Conservation (phyloP, 2,329 filamentous ascomycete genomes). For the Alternaria arbusti region DNA sequence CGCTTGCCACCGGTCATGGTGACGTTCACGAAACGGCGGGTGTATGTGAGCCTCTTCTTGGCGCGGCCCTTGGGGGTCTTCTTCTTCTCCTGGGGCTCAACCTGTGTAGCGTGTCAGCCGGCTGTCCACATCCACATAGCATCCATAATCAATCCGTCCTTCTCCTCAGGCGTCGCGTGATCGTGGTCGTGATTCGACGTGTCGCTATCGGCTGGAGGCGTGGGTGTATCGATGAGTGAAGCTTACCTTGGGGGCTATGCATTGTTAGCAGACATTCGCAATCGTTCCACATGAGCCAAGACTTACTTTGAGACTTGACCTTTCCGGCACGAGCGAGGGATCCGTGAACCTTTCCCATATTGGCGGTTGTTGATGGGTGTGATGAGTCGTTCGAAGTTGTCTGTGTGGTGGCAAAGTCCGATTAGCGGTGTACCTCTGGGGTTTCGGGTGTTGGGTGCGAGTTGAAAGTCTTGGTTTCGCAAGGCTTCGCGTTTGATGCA, state of each 20-base stretch:
- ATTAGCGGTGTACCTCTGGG: slow-evolving; percentile 28
- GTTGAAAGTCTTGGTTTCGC: slow-evolving; percentile 8
- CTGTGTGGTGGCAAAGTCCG: slow-evolving; percentile 41
- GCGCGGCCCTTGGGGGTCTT: slow-evolving; percentile 97
- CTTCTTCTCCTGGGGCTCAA: slow-evolving; percentile 92
- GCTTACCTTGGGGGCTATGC: slow-evolving; percentile 36
- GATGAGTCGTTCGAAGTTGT: slow-evolving; percentile 30
- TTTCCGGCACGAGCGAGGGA: slow-evolving; percentile 95
- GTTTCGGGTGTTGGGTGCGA: slow-evolving; percentile 3
- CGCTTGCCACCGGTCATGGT: slow-evolving; percentile 97
- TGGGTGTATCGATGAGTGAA: not conserved
- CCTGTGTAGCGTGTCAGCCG: slow-evolving; percentile 58
- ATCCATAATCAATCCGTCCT: not conserved
- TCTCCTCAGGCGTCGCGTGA: not conserved
- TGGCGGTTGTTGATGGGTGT: slow-evolving; percentile 56
- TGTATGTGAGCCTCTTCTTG: slow-evolving; percentile 96
- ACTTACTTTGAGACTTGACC: slow-evolving; percentile 73
- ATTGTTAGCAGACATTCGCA: slow-evolving; percentile 23
- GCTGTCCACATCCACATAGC: not conserved
- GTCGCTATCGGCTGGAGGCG: slow-evolving; percentile 1
- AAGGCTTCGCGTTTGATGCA: slow-evolving; percentile 3
- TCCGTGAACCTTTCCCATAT: slow-evolving; percentile 93
- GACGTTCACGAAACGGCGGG: slow-evolving; percentile 97
- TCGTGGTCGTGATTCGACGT: not conserved
- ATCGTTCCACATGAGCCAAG: not conserved